A percentile compares a stretch with the other conserved stretches of the same genome.
These are phyloP conservation scores for Phytophthora agathidicida DNA, from an alignment of 352 stramenopile genomes.

Conservation along the genomic window DNA sequence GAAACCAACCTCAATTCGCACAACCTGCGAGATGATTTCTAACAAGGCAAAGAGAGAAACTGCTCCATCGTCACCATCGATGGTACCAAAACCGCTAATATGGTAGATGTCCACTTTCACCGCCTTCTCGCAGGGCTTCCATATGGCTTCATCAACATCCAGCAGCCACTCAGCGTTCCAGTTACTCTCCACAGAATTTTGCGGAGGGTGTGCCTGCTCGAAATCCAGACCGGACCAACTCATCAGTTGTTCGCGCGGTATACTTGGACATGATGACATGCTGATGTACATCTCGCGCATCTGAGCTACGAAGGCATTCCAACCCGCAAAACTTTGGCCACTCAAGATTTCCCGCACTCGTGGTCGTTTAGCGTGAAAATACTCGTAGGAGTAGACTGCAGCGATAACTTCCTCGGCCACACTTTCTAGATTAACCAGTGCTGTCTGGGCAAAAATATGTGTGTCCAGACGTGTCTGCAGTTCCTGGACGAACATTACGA, in stretches of 20 bases:
- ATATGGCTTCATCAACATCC: constrained; percentile 53
- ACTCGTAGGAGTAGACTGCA: constrained; percentile 58
- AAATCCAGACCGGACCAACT: constrained; percentile 3
- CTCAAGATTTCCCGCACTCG: constrained; percentile 52
- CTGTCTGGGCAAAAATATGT: constrained; percentile 44
- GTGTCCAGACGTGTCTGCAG: constrained; percentile 47
- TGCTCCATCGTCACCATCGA: neutral
- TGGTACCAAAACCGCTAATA: neutral
- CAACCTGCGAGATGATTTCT: constrained; percentile 47
- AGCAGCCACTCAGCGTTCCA: constrained; percentile 66
- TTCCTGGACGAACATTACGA: constrained; percentile 42
- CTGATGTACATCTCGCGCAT: constrained; percentile 61
- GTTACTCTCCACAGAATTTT: constrained; percentile 36
- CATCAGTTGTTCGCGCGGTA: neutral
- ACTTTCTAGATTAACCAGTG: constrained; percentile 42
- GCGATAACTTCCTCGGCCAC: constrained; percentile 58
- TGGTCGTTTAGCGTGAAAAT: constrained; percentile 45
- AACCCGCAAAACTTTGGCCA: constrained; percentile 50
- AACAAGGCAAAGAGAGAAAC: constrained; percentile 49
- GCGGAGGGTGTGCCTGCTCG: constrained; percentile 8
- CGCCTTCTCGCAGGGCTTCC: constrained; percentile 29
- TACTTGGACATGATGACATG: constrained; percentile 9
- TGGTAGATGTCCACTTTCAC: neutral
- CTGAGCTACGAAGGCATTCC: constrained; percentile 59
- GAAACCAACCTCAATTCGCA: constrained; percentile 43